A percentile compares a stretch with the other conserved stretches of the same genome.
Evolutionary conservation across 129 eudicot genomes (phyloP).

Genomic region (Mikania micrantha): DNA sequence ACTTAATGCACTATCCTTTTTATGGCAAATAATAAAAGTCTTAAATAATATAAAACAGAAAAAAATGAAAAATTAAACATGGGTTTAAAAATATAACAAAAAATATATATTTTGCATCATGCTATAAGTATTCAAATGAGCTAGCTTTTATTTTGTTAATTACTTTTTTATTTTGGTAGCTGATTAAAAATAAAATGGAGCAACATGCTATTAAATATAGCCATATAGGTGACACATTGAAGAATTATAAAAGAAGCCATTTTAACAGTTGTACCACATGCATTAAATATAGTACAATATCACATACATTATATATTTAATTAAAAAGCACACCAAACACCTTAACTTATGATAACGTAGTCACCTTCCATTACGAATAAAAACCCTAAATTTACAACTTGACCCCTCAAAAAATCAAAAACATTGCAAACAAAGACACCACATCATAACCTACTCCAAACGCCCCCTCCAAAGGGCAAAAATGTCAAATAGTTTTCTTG

Average conservation of each 20-base stretch:
- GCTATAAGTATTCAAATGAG: no score
- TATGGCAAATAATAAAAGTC: no score
- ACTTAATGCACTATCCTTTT: no score
- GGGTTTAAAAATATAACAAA: no score
- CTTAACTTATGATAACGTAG: constrained; percentile 1
- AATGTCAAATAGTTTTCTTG: constrained; percentile 15
- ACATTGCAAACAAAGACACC: constrained; percentile 9
- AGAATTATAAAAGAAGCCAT: not conserved
- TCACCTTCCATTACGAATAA: constrained; percentile 32
- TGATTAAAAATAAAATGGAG: no score
- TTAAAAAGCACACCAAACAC: constrained; percentile 11
- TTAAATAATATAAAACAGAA: no score
- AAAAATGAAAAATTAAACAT: no score
- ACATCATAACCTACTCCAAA: not conserved
- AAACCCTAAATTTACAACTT: constrained; percentile 17
- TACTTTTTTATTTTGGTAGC: no score
- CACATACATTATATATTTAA: no score
- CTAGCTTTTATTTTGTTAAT: no score
- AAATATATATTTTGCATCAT: no score
- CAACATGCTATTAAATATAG: no score
- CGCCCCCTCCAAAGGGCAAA: constrained; percentile 22
- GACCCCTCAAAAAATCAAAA: constrained; percentile 11
- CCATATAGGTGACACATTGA: not conserved
- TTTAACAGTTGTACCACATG: not conserved
- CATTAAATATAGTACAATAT: not conserved